Conservation (phyloP, 768 basidiomycete species). For the Boletus rufocinnamomeus region DNA sequence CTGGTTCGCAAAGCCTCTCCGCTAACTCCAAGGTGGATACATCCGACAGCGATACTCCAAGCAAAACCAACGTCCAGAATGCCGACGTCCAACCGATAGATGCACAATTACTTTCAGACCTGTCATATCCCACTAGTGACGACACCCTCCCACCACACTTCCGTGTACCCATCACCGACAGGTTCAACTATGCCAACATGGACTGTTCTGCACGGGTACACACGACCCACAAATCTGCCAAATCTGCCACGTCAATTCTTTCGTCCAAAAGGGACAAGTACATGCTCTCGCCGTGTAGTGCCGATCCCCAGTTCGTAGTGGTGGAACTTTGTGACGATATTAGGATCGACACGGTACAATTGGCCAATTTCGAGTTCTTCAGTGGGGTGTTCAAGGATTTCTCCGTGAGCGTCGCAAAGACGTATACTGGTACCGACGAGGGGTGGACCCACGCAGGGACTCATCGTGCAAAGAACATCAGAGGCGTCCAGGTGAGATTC, state of each 20-base stretch:
- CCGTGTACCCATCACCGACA: constrained; percentile 74
- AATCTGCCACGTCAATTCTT: constrained; percentile 81
- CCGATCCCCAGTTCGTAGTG: constrained; percentile 71
- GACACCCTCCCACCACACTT: constrained; percentile 56
- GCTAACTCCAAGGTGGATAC: constrained; percentile 7
- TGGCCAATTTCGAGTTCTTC: constrained; percentile 98
- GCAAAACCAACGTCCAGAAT: constrained; percentile 1
- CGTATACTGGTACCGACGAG: constrained; percentile 59
- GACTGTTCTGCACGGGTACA: constrained; percentile 96
- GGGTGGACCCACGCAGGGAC: constrained; percentile 76
- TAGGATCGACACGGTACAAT: constrained; percentile 91
- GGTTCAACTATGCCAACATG: constrained; percentile 91
- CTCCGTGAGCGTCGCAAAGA: constrained; percentile 83
- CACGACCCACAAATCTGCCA: constrained; percentile 75
- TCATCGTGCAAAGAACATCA: constrained; percentile 83
- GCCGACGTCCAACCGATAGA: constrained; percentile 10
- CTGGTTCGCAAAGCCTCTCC: constrained; percentile 34
- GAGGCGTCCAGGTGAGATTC: constrained; percentile 81
- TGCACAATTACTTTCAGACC: constrained; percentile 17
- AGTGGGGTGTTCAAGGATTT: constrained; percentile 95
- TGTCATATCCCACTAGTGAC: constrained; percentile 12
- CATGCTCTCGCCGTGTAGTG: constrained; percentile 91
- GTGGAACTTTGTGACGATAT: constrained; percentile 99
- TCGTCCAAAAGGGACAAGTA: constrained; percentile 90
- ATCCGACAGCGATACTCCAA: constrained; percentile 3